Base-by-base conservation (phyloP, 441 rosid species). In the Breynia disticha region DNA sequence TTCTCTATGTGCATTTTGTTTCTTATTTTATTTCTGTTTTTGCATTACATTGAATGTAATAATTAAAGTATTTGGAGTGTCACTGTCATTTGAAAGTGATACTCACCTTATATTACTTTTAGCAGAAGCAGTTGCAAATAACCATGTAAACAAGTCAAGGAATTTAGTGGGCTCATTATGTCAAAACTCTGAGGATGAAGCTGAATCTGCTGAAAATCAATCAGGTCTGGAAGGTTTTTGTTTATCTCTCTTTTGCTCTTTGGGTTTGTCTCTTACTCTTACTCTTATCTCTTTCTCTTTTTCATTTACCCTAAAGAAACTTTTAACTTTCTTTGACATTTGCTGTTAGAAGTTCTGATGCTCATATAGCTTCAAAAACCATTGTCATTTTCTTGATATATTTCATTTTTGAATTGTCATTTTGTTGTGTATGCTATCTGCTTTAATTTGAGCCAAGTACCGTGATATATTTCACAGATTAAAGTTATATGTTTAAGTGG, bases 221-320 rank as follows among this genome's bases (percentile, higher is more conserved):
- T 49, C 72, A 19, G 63, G 49, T 65, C 41, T 54, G 16, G 67
- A 76, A 75, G 89, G 94, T 84, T 64, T 20, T 28, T 28, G 35
- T 9, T 37, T n/a, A n/a, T n/a, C n/a, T n/a, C n/a, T n/a, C n/a
- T n/a, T n/a, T n/a, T n/a, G n/a, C n/a, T n/a, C n/a, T n/a, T n/a
- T n/a, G n/a, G n/a, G n/a, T n/a, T n/a, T n/a, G n/a, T n/a, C n/a
- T n/a, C n/a, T n/a, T n/a, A n/a, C n/a, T n/a, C n/a, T n/a, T n/a
- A n/a, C n/a, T n/a, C n/a, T n/a, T n/a, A n/a, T 46, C 13, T 57
- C 45, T 43, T 55, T 14, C 22, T 48, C 19, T 41, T 51, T 43
- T 35, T 35, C n/a, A n/a, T n/a, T n/a, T n/a, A n/a, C n/a, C n/a
- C n/a, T n/a, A n/a, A n/a, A n/a, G n/a, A n/a, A n/a, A n/a, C n/a